Evolutionary conservation across 73 alveolate genomes (phyloP).

Genomic region (Paramecium sonneborni): DNA sequence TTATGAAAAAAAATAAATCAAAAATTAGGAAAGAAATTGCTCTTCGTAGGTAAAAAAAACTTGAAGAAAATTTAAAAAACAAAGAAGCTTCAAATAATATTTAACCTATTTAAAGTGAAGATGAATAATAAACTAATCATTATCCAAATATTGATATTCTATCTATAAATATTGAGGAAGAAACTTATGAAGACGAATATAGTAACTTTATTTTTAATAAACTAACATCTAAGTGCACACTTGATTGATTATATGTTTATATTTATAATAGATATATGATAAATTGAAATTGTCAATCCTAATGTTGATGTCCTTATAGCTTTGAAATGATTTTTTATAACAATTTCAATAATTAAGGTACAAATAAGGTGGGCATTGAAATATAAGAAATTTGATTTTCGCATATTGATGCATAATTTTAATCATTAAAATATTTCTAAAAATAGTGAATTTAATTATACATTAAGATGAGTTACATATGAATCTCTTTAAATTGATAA

Average conservation of each 20-base stretch:
- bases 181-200: not conserved
- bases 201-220: not conserved
- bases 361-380: slow-evolving; percentile 1
- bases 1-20: not conserved
- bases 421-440: not conserved
- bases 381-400: not conserved
- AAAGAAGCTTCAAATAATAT: not conserved
- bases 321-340: not conserved
- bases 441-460: not conserved
- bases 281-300: not conserved
- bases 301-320: not conserved
- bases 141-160: not conserved
- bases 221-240: not conserved
- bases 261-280: not conserved
- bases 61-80: not conserved
- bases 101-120: not conserved
- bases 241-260: not conserved
- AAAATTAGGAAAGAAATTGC: not conserved
- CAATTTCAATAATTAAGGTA: not conserved
- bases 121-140: not conserved
- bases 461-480: not conserved
- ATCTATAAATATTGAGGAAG: not conserved
- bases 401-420: not conserved
- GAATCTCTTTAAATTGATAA: not conserved
- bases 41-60: not conserved